Evolutionary conservation across 495 filamentous ascomycete genomes (phyloP), one percentile per base, ranked within the genome.

Genomic region (Penicillium angulare): DNA sequence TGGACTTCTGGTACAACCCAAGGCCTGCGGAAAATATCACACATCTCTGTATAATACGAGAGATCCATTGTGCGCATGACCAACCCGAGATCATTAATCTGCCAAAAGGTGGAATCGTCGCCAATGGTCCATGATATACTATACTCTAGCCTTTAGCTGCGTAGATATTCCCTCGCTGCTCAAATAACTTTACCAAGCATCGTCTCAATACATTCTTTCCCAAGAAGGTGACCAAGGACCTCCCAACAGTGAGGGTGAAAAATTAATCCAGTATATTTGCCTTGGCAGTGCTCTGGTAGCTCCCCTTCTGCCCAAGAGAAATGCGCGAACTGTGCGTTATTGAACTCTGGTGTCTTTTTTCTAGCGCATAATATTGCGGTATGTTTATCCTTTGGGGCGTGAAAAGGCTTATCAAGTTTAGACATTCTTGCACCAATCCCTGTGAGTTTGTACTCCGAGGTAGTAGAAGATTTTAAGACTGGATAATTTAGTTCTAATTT

Each of bases 191-290:
- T 23, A 38, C 12, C 33, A 52, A 45, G 41, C 12, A 7, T 39
- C 24, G 38, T 39, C 33, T 52, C 33, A 20, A 52, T 46, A 17
- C 20, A 18, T n/a, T 52, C 29, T 29, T 45, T 38, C 29, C 49
- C 49, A 22, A 23, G 15, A 20, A 52, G 32, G 45, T 52, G 42
- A 36, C 49, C 40, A 18, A 52, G 31, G 41, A 52, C 24, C 23
- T 39, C 32, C 41, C 49, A 52, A 32, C 49, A 52, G 29, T 52
- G 33, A 39, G 15, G n/a, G 32, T 52, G 49, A 27, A 52, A 52
- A 2, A 31, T 18, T 10, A 29, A 40, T 24, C 22, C 41, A 18
- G 32, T 40, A 24, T 46, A 16, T 13, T 45, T 39, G 32, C 31
- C n/a, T 43, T 27, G 31, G 40, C 36, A 38, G 17, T 3, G 18